Base-by-base conservation (phyloP, 148 eudicot species). In the Amaranthus hypochondriacus region DNA sequence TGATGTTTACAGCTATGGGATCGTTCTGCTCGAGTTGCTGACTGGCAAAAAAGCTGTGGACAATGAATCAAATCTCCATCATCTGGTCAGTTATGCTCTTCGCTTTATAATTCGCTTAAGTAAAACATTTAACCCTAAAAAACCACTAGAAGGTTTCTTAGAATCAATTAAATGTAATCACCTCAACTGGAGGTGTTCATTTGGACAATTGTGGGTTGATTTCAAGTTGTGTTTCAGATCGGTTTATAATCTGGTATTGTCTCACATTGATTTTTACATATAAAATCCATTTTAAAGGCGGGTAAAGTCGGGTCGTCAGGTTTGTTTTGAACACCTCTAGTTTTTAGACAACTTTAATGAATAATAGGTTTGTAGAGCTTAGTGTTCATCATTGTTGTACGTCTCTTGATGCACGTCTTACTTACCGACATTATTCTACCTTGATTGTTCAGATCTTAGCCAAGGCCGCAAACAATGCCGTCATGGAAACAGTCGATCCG, bases 41-140 rank as follows among this genome's bases (percentile, higher is more conserved):
- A 96, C 99, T 0, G 92, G 99, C 77, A 82, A 89, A 78, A 96
- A 96, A 83, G 95, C 99, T 2, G 97, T 96, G 54, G 97, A 96
- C 68, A 84, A 89, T 74, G 99, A 96, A 73, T 96, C 85, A 81
- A 96, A 96, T 81, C 96, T 96, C 70, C 97, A 90, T 78, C 92
- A 96, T 74, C 83, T 96, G 95, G 99, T 96, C 5, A 82, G 90
- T 84, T 64, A 7, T 50, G 5, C 61, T 47, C 48, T 7, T 28
- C 9, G 10, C 69, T 62, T 28, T 9, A 11, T 12, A 28, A 44
- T 51, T 47, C 8, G 28, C 42, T 43, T 18, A 44, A 3, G 11
- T 46, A 18, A 53, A 5, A 39, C 15, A 10, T 51, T 7, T 42
- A 7, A 39, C 39, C 39, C 39, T 28, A 28, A 28, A 28, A 28